Base-by-base conservation (phyloP, 495 filamentous ascomycete species). In the Talaromyces proteolyticus region DNA sequence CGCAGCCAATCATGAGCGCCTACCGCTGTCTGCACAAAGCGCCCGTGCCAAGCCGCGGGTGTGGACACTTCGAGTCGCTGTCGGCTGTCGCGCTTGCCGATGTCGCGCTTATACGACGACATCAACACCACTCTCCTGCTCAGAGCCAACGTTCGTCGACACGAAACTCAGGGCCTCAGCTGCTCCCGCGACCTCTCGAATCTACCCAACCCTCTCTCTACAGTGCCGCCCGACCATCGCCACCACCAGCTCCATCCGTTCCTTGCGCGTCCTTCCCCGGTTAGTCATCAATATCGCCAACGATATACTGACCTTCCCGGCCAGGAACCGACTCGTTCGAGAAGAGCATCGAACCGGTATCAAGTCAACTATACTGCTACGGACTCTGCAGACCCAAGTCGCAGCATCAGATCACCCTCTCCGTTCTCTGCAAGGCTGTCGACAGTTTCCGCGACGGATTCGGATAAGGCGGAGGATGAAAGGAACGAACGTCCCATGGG, bases 401-500 rank as follows among this genome's bases (percentile, higher is more conserved):
- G 14, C 29, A 14, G 14, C 29, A 6, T 36, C 29, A 36, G 34
- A 42, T 54, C 52, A 63, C 65, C 66, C 62, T 69, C 62, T 58
- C 47, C 54, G 50, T 52, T 45, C 37, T 55, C 58, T 60, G 59
- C 64, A 67, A 64, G 60, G 68, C 61, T 54, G 53, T 38, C 47
- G 43, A 53, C 54, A 42, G 51, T 59, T 52, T 55, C 62, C 57
- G 61, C 59, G 54, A 72, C 68, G 55, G 60, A 56, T 51, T 57
- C 47, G 58, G 66, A 64, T 44, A 59, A 49, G 57, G 53, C 50
- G 60, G 68, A 75, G 66, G 65, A 74, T 73, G 70, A 73, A 57
- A 65, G 57, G 54, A 57, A 24, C 52, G 45, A 62, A 61, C 57
- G 51, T 60, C 43, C 61, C 62, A 97, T 97, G 92, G 92, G 91